Evolutionary conservation across 2,329 filamentous ascomycete species (phyloP), one percentile per base, ranked within the genome.

Genomic region (Pseudogymnoascus sp.): DNA sequence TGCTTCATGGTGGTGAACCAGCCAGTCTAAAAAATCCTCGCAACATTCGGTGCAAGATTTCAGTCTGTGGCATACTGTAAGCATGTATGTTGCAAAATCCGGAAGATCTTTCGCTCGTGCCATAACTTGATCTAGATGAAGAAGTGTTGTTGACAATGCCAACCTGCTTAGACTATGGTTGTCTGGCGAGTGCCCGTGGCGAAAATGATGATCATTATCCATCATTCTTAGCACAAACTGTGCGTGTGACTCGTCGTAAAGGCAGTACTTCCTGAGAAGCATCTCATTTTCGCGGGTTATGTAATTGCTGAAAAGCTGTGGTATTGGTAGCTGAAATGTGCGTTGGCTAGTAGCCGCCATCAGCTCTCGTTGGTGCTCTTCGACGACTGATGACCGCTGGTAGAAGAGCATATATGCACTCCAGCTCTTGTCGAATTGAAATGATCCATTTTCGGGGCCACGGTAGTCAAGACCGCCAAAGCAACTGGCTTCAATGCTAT

Each of bases 381-480:
- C 76, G 61, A 92, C 78, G 4, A 84, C 83, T 0, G 86, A 86
- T 3, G 86, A 83, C 57, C 94, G 85, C 72, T 97, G 89, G 72
- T 99, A 99, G 73, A 99, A 97, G 7, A 99, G 81, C 90, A 99
- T 97, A 73, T 99, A 99, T 11, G 93, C 94, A 71, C 91, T 97
- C 78, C 87, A 87, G 4, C 83, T 82, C 73, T 92, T 93, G 68
- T 86, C 83, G 65, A 81, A 84, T 0, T 77, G 66, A 15, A 78
- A 71, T 63, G 76, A 75, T 67, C 76, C 74, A 58, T 68, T 69
- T 63, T 81, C 75, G 64, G 80, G 68, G 62, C 75, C 65, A 7
- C 80, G 76, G 62, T 80, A 80, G 62, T 88, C 85, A 4, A 76
- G 71, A 1, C 90, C 90, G n/a, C 90, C 90, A 75, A 91, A 96